These are phyloP conservation scores for Xylaria sp. DNA, from an alignment of 2,329 filamentous ascomycete genomes.

Conservation along the genomic window DNA sequence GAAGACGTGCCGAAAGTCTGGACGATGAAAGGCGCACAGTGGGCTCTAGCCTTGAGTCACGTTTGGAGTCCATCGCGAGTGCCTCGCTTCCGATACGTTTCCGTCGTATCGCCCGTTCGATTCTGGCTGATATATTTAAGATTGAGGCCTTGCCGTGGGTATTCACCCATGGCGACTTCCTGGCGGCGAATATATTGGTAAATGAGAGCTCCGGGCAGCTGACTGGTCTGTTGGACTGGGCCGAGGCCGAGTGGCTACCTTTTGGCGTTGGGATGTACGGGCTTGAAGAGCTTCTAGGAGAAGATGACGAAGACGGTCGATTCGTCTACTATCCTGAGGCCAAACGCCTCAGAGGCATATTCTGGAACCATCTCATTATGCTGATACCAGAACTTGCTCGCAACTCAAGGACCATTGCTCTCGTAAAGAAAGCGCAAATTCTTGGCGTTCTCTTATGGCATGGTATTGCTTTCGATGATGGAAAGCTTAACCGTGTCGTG, in stretches of 20 bases:
- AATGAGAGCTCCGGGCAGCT: slow-evolving; percentile 50
- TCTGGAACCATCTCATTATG: slow-evolving; percentile 54
- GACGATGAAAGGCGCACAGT: slow-evolving; percentile 41
- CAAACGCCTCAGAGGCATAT: slow-evolving; percentile 49
- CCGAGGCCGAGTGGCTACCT: slow-evolving; percentile 65
- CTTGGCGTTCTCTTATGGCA: slow-evolving; percentile 67
- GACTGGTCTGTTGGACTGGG: slow-evolving; percentile 67
- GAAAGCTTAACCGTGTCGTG: slow-evolving; percentile 63
- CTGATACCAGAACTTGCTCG: slow-evolving; percentile 44
- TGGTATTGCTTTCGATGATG: slow-evolving; percentile 68
- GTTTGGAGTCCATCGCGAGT: slow-evolving; percentile 47
- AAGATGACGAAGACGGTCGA: slow-evolving; percentile 41
- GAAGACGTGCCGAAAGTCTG: slow-evolving; percentile 24
- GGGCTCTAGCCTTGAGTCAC: slow-evolving; percentile 48
- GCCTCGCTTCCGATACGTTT: slow-evolving; percentile 46
- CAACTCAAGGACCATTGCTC: slow-evolving; percentile 33
- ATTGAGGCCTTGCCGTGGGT: slow-evolving; percentile 57
- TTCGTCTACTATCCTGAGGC: slow-evolving; percentile 55
- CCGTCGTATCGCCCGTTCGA: slow-evolving; percentile 32
- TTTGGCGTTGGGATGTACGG: slow-evolving; percentile 67
- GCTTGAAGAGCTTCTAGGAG: slow-evolving; percentile 63
- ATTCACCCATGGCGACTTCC: slow-evolving; percentile 66
- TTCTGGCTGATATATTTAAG: slow-evolving; percentile 39
- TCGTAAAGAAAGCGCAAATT: slow-evolving; percentile 50
- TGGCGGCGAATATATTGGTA: slow-evolving; percentile 63